Percentiles rank a stretch among this genome's conserved stretches.
These are phyloP conservation scores for Carnegiea gigantea DNA, from an alignment of 179 eudicot species.

Conservation along the genomic window DNA sequence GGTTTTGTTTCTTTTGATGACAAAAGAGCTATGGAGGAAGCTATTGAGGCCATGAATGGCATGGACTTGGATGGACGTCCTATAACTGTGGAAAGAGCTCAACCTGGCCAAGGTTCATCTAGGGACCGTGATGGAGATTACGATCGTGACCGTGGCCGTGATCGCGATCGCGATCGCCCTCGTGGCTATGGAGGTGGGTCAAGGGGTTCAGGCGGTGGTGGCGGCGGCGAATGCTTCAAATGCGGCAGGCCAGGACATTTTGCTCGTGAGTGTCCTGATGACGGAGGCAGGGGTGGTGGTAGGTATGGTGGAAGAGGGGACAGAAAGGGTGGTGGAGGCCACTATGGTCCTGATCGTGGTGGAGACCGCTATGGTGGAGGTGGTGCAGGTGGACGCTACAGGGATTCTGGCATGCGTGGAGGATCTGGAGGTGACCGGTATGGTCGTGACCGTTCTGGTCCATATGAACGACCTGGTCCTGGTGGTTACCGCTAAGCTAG, in stretches of 20 bases:
- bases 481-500: conserved; percentile 31
- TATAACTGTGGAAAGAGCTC: conserved; percentile 96
- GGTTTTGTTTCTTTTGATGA: conserved; percentile 95
- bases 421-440: conserved; percentile 66
- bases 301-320: conserved; percentile 63
- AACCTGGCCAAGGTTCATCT: conserved; percentile 52
- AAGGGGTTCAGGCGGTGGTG: conserved; percentile 48
- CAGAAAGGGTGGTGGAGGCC: conserved; percentile 39
- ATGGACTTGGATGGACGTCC: conserved; percentile 87
- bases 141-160: conserved; percentile 53
- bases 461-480: conserved; percentile 75
- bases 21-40: conserved; percentile 88
- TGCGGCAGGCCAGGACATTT: conserved; percentile 99
- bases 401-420: conserved; percentile 76
- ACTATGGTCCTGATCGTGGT: conserved; percentile 50
- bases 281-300: conserved; percentile 67
- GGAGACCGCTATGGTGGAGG: conserved; percentile 60
- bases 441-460: conserved; percentile 89
- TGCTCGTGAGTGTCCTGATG: conserved; percentile 94
- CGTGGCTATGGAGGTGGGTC: conserved; percentile 71
- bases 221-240: conserved; percentile 82
- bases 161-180: conserved; percentile 43
- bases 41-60: conserved; percentile 90
- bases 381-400: conserved; percentile 53
- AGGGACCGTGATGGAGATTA: conserved; percentile 63